Percentiles rank a stretch among this genome's conserved stretches.
These are phyloP conservation scores for Rhododendron henanense DNA, from an alignment of 148 eudicot species.

Conservation along the genomic window DNA sequence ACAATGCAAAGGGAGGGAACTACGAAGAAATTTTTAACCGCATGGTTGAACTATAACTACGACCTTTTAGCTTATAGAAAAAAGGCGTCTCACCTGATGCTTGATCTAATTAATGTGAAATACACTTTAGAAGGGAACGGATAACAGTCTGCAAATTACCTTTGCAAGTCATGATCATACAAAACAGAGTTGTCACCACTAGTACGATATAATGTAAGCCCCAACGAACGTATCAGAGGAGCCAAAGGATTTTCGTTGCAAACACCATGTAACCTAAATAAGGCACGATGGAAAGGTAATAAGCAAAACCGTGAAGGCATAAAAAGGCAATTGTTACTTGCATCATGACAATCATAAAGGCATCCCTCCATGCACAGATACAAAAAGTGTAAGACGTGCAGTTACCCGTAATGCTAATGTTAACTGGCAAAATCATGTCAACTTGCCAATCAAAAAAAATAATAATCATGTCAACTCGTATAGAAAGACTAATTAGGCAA, in stretches of 20 bases:
- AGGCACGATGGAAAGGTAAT: not conserved
- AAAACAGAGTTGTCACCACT: slow-evolving; percentile 97
- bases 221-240: slow-evolving; percentile 80
- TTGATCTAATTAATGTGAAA: not conserved
- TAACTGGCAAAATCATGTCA: not conserved
- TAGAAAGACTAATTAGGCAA: not conserved
- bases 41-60: not conserved
- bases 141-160: slow-evolving; percentile 36
- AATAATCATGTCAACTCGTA: not conserved
- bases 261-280: slow-evolving; percentile 92
- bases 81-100: not conserved
- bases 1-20: not conserved
- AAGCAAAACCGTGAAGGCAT: not conserved
- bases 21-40: not conserved
- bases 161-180: slow-evolving; percentile 98
- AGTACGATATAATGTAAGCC: slow-evolving; percentile 85
- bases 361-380: not conserved
- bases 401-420: not conserved
- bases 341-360: not conserved
- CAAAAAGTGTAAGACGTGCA: not conserved
- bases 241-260: slow-evolving; percentile 99
- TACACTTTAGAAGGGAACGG: not conserved
- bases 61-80: not conserved
- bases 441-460: not conserved
- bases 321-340: not conserved